A percentile compares a stretch with the other conserved stretches of the same genome.
phyloP scores from a whole-genome alignment of 179 eudicot genomes.

The Spergularia azorica region DNA sequence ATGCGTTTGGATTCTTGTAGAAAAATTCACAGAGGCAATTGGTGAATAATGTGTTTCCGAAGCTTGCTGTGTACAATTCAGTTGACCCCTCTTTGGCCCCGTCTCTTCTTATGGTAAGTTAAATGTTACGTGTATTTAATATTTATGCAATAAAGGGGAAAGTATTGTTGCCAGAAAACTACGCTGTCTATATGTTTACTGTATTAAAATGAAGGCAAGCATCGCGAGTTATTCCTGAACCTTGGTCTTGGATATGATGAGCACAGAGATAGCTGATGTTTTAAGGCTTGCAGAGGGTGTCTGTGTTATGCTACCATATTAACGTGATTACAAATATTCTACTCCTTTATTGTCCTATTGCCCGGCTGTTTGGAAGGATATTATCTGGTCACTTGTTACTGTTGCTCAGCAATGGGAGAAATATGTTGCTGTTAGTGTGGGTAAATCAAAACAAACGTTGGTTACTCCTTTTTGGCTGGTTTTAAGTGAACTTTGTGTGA shows the following conservation, averaged over 20 bases:
- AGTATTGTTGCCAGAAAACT: neutral
- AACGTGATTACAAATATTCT: neutral
- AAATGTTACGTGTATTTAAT: neutral
- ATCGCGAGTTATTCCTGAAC: neutral
- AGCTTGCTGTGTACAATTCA: conserved; percentile 98
- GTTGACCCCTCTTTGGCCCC: conserved; percentile 99
- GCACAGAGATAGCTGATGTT: neutral
- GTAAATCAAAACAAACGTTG: neutral
- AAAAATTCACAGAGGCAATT: conserved; percentile 92
- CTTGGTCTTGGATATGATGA: neutral
- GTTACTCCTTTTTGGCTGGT: neutral
- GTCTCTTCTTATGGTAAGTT: conserved; percentile 90
- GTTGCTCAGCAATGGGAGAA: neutral
- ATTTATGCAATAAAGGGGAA: neutral
- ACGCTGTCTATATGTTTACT: neutral
- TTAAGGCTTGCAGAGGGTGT: neutral
- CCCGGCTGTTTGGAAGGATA: neutral
- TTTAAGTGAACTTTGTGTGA: conserved; percentile 4
- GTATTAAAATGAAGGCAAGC: neutral
- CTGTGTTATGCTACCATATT: neutral
- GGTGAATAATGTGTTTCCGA: conserved; percentile 94
- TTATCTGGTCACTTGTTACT: neutral
- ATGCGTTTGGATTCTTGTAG: conserved; percentile 36
- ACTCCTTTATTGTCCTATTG: neutral
- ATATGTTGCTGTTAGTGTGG: neutral